Percentiles rank a stretch among this genome's conserved stretches.
Conservation (phyloP, 139 green algal genomes). For the Gonium pectorale region DNA sequence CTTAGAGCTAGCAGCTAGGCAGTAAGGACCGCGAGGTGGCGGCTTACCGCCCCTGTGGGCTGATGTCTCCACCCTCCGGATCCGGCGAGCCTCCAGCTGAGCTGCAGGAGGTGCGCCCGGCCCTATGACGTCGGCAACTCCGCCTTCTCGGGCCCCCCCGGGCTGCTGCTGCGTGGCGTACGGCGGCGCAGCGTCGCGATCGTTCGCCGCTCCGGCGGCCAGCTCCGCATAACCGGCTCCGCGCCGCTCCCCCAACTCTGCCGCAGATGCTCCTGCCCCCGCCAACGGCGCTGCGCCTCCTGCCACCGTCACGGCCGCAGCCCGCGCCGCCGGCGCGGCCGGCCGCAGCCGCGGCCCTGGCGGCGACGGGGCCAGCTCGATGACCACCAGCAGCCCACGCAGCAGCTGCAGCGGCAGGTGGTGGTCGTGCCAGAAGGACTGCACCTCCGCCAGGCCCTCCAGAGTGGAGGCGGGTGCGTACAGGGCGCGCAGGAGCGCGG, state of each 20-base stretch:
- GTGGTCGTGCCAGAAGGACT: slow-evolving; percentile 17
- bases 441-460: slow-evolving; percentile 8
- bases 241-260: not conserved
- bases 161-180: too few relatives aligned
- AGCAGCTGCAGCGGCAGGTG: slow-evolving; percentile 14
- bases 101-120: too few relatives aligned
- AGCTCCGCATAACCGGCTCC: not conserved
- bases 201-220: too few relatives aligned
- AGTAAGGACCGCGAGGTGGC: too few relatives aligned
- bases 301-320: not conserved
- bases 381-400: slow-evolving; percentile 20
- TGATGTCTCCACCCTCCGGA: not conserved
- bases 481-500: not conserved
- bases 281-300: not conserved
- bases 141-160: too few relatives aligned
- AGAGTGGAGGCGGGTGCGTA: not conserved
- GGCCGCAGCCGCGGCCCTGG: too few relatives aligned
- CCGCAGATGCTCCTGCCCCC: not conserved
- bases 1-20: too few relatives aligned
- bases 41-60: not conserved
- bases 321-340: not conserved
- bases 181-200: too few relatives aligned
- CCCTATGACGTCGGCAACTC: too few relatives aligned
- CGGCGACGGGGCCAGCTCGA: too few relatives aligned
- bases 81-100: slow-evolving; percentile 2